These are phyloP conservation scores for Centella asiatica DNA, from an alignment of 129 eudicot species.

Conservation along the genomic window DNA sequence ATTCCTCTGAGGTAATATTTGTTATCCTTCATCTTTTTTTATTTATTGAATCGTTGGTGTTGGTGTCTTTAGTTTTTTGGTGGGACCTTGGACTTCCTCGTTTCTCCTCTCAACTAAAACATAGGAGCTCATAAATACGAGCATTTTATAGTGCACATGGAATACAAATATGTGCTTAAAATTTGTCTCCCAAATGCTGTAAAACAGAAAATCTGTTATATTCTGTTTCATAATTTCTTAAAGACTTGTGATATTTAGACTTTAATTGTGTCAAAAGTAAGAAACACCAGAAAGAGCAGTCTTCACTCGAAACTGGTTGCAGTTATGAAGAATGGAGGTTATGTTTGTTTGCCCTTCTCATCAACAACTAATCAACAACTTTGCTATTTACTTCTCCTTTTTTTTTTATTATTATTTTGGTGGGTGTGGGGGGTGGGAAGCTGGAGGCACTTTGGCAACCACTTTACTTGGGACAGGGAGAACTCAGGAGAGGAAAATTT, in stretches of 20 bases:
- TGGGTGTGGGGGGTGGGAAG: no score
- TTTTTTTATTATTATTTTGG: no score
- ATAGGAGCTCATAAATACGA: neutral
- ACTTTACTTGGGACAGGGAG: no score
- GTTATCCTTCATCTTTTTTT: neutral
- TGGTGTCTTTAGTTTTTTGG: neutral
- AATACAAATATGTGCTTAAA: neutral
- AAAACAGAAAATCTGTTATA: neutral
- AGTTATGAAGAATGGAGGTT: neutral
- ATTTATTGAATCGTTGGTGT: neutral
- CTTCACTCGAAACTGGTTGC: neutral
- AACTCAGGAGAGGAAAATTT: no score
- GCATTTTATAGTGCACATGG: neutral
- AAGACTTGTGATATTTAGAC: neutral
- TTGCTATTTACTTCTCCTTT: no score
- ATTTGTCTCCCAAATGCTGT: neutral
- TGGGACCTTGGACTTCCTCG: neutral
- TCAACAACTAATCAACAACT: neutral
- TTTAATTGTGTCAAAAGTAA: neutral
- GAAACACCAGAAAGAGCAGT: neutral
- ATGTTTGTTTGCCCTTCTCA: neutral
- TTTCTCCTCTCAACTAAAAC: neutral
- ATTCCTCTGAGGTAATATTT: slow-evolving; percentile 65
- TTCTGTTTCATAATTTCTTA: neutral
- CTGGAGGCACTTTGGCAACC: no score